Evolutionary conservation across 2,329 filamentous ascomycete genomes (phyloP).

Genomic region (Beauveria scarabaeidicola): DNA sequence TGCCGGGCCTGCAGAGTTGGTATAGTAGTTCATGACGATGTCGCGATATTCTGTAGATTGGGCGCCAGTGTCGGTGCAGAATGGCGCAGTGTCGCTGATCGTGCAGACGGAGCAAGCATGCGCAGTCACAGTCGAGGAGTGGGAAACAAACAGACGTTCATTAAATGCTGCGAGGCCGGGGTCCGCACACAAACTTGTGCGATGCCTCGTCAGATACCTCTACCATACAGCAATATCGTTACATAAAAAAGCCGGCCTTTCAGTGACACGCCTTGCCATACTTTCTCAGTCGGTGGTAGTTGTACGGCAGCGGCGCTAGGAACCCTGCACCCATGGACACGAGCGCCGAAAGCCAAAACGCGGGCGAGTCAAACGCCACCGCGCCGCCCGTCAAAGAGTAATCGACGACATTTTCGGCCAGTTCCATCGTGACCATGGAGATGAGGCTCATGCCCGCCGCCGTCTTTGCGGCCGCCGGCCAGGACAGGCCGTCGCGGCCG

Average conservation of each 20-base stretch:
- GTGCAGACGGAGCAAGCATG: not conserved
- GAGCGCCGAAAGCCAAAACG: constrained; percentile 44
- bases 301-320: constrained; percentile 44
- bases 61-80: not conserved
- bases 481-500: constrained; percentile 39
- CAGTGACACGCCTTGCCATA: constrained; percentile 41
- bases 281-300: constrained; percentile 39
- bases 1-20: not conserved
- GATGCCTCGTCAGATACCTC: not conserved
- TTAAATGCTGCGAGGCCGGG: not conserved
- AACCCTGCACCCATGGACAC: constrained; percentile 36
- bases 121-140: not conserved
- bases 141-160: not conserved
- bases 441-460: constrained; percentile 51
- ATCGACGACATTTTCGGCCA: constrained; percentile 45
- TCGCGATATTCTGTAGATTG: too few species aligned
- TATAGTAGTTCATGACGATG: not conserved
- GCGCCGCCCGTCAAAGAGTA: constrained; percentile 45
- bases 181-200: not conserved
- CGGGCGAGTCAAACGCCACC: constrained; percentile 35
- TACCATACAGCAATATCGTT: not conserved
- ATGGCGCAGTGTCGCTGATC: not conserved
- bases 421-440: constrained; percentile 52
- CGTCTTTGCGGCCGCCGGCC: constrained; percentile 38
- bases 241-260: constrained; percentile 7